Evolutionary conservation across 1,139 yeast species (phyloP).

Genomic region (Pneumocystis oryctolagi): DNA sequence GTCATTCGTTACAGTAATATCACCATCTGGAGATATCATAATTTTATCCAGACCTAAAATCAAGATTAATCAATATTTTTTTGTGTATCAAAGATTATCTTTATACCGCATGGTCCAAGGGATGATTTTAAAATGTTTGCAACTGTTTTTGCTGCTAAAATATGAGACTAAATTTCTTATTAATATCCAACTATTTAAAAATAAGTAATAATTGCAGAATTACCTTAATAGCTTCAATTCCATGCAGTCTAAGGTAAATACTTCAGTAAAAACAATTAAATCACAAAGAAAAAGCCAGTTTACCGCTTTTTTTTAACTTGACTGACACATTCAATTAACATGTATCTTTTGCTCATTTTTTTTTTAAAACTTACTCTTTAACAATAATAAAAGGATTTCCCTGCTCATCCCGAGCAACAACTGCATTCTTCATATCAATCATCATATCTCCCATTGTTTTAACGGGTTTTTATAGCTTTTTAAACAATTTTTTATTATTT

Average conservation of each 20-base stretch:
- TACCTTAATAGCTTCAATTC: constrained; percentile 85
- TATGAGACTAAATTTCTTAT: constrained; percentile 33
- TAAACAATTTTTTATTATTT: neutral
- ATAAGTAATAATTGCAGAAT: neutral
- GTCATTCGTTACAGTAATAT: constrained; percentile 92
- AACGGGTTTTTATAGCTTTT: neutral
- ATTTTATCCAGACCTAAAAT: constrained; percentile 68
- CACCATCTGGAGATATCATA: constrained; percentile 86
- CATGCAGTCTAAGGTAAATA: constrained; percentile 44
- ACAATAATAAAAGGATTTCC: constrained; percentile 98
- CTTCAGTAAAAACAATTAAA: neutral
- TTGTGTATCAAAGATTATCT: neutral
- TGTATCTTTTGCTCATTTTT: neutral
- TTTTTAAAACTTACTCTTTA: constrained; percentile 38
- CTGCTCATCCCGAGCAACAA: constrained; percentile 97
- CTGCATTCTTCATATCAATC: constrained; percentile 95
- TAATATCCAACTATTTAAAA: neutral
- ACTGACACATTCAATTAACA: constrained; percentile 15
- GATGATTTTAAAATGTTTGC: constrained; percentile 86
- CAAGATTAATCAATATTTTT: neutral
- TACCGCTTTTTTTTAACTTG: constrained; percentile 73
- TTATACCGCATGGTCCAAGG: constrained; percentile 68
- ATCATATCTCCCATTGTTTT: constrained; percentile 31
- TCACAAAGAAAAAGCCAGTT: neutral
- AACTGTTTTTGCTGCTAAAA: constrained; percentile 89